Conservation (phyloP, 441 rosid genomes). For the Populus hybrid region DNA sequence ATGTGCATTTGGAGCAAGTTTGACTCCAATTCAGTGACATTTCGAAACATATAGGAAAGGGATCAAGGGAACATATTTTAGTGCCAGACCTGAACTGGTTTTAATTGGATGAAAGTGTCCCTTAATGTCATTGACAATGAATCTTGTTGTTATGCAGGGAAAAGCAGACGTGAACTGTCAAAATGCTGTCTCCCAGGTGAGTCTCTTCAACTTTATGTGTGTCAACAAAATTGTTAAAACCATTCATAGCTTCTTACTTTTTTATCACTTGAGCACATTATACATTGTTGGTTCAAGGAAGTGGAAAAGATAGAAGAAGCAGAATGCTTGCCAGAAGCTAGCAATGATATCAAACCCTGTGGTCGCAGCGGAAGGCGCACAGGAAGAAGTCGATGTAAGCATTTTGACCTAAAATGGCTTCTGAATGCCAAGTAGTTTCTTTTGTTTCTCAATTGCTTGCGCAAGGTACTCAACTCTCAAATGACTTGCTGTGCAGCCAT, state of each 20-base stretch:
- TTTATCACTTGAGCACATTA: not conserved
- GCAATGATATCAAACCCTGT: slow-evolving; percentile 23
- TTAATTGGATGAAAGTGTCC: no score
- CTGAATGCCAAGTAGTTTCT: not conserved
- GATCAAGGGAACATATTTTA: not conserved
- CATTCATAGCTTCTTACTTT: not conserved
- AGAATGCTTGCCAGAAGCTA: slow-evolving; percentile 23
- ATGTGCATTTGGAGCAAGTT: no score
- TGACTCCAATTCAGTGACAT: no score
- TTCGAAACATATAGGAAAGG: not conserved
- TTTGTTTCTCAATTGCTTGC: not conserved
- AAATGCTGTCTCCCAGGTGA: slow-evolving; percentile 25
- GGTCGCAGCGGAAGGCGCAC: slow-evolving; percentile 33
- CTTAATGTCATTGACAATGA: not conserved
- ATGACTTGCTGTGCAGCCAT: slow-evolving; percentile 40
- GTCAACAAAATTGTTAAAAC: not conserved
- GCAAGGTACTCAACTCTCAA: slow-evolving; percentile 1
- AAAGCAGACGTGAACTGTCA: slow-evolving; percentile 23
- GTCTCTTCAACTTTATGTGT: not conserved
- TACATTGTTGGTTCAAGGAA: slow-evolving; percentile 25
- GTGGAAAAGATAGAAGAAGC: slow-evolving; percentile 24
- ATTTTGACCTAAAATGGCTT: not conserved
- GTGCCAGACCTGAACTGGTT: not conserved
- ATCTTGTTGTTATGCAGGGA: slow-evolving; percentile 28
- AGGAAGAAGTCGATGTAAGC: slow-evolving; percentile 55